A percentile compares a stretch with the other conserved stretches of the same genome.
phyloP scores from a whole-genome alignment of 441 rosid species.

The Arabidopsis hybrid region DNA sequence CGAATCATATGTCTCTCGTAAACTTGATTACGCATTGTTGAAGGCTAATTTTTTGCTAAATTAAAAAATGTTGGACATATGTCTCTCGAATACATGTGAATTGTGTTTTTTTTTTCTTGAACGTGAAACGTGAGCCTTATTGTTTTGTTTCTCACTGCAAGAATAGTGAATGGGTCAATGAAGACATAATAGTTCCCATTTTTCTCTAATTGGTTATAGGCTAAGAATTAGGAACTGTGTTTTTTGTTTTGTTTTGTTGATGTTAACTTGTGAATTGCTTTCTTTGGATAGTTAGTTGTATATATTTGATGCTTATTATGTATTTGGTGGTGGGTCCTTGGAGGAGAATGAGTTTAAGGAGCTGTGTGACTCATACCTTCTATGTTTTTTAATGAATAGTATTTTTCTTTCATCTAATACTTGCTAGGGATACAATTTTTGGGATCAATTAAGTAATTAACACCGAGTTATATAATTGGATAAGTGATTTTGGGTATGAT shows the following conservation, averaged over 20 bases:
- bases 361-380: not conserved
- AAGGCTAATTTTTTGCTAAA: slow-evolving; percentile 3
- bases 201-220: slow-evolving; percentile 2
- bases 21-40: slow-evolving; percentile 25
- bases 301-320: slow-evolving; percentile 25
- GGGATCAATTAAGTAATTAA: slow-evolving; percentile 25
- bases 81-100: not conserved
- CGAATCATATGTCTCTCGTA: not conserved
- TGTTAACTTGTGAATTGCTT: slow-evolving; percentile 5
- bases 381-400: slow-evolving; percentile 11
- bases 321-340: slow-evolving; percentile 37
- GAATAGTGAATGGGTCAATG: slow-evolving; percentile 7
- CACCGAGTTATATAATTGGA: not conserved
- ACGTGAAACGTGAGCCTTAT: not conserved
- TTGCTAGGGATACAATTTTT: slow-evolving; percentile 14
- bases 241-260: slow-evolving; percentile 28
- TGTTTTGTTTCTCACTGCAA: slow-evolving; percentile 7
- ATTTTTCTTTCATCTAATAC: slow-evolving; percentile 18
- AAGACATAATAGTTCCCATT: not conserved
- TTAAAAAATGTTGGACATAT: not conserved
- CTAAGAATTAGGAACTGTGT: not conserved
- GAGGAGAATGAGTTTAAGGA: not conserved
- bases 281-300: slow-evolving; percentile 1
- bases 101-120: not conserved
- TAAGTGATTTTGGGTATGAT: not conserved